These are phyloP conservation scores for Eutrema yunnanense DNA, from an alignment of 345 rosid species.

Conservation along the genomic window DNA sequence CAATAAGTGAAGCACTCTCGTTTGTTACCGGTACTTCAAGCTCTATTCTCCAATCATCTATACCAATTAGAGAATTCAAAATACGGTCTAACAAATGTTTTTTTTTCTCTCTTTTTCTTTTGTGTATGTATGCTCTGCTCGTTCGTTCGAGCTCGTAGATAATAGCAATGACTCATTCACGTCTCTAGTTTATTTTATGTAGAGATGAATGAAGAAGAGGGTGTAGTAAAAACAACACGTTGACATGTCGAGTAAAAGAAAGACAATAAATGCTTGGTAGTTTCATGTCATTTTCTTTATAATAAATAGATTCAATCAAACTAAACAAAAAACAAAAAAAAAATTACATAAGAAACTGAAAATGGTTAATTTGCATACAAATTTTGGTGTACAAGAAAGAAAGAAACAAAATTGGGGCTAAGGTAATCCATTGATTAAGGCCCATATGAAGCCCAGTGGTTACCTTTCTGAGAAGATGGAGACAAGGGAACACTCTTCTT, in stretches of 20 bases:
- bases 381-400: not conserved
- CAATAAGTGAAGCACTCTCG: no score
- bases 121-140: no score
- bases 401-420: not conserved
- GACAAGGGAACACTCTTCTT: not conserved
- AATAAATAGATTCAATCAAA: not conserved
- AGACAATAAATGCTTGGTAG: conserved; percentile 19
- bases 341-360: not conserved
- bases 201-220: not conserved
- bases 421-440: not conserved
- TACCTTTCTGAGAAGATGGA: not conserved
- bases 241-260: conserved; percentile 21
- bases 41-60: no score
- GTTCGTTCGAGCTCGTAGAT: no score
- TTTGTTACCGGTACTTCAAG: no score
- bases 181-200: not conserved
- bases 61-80: no score
- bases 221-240: conserved; percentile 20
- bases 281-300: conserved; percentile 26
- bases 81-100: no score
- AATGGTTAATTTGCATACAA: not conserved
- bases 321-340: no score
- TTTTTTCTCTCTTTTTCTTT: no score
- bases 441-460: conserved; percentile 5
- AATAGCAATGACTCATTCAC: no score